Evolutionary conservation across 805 yeast genomes (phyloP).

Genomic region (Jamesozyma hellenica): DNA sequence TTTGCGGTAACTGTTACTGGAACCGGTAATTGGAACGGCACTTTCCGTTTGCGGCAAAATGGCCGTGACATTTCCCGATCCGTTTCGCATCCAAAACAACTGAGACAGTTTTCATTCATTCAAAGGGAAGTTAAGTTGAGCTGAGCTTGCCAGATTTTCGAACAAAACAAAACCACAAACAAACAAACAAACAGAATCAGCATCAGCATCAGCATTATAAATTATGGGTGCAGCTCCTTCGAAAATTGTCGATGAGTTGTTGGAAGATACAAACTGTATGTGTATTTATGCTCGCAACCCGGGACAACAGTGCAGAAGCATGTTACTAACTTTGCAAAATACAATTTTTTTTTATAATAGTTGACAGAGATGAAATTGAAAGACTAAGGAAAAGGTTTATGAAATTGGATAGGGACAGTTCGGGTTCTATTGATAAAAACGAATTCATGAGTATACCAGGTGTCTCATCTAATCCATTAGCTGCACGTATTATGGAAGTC

Average conservation of each 20-base stretch:
- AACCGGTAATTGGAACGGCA: no score
- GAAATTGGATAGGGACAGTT: slow-evolving; percentile 88
- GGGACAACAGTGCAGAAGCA: background rate
- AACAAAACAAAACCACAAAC: no score
- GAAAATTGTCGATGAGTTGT: slow-evolving; percentile 52
- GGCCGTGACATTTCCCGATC: no score
- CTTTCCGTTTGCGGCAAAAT: no score
- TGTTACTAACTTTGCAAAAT: background rate
- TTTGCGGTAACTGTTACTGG: no score
- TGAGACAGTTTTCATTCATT: no score
- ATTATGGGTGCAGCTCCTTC: slow-evolving; percentile 55
- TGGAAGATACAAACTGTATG: slow-evolving; percentile 72
- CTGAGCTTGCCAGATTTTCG: no score
- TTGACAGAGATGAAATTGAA: slow-evolving; percentile 85
- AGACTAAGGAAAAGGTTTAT: slow-evolving; percentile 84
- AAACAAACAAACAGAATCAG: no score
- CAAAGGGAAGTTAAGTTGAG: no score
- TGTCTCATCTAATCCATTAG: slow-evolving; percentile 80
- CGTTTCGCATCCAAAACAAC: no score
- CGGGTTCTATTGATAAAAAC: slow-evolving; percentile 82
- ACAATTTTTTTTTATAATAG: slow-evolving; percentile 20
- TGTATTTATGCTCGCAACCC: slow-evolving; percentile 3
- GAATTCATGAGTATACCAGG: slow-evolving; percentile 93
- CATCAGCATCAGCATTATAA: no score
- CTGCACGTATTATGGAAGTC: slow-evolving; percentile 81